Percentiles rank a stretch among this genome's conserved stretches.
phyloP scores from a whole-genome alignment of 768 basidiomycete genomes.

The Phylloporus arenicola region DNA sequence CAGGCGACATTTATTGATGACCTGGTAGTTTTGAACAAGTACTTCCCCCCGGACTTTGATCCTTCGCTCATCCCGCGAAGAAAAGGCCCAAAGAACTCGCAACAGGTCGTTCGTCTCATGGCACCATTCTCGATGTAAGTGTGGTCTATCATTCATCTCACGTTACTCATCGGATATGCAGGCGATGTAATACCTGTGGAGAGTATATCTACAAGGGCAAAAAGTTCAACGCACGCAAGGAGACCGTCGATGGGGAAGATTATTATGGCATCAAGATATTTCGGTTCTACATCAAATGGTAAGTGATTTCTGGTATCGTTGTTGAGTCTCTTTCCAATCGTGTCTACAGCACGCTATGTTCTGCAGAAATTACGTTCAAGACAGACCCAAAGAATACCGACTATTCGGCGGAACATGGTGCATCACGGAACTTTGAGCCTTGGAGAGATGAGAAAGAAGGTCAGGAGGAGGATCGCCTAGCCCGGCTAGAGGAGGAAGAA shows the following conservation, averaged over 20 bases:
- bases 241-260: constrained; percentile 95
- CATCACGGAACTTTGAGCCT: constrained; percentile 95
- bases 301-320: constrained; percentile 21
- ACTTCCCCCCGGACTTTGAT: constrained; percentile 98
- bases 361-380: constrained; percentile 98
- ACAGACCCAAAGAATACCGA: constrained; percentile 98
- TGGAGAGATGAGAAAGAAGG: constrained; percentile 82
- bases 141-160: neutral
- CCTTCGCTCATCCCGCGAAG: constrained; percentile 91
- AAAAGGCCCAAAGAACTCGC: constrained; percentile 87
- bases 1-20: constrained; percentile 2
- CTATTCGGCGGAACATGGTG: constrained; percentile 91
- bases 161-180: constrained; percentile 25
- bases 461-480: constrained; percentile 80
- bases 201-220: constrained; percentile 99
- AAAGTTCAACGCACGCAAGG: constrained; percentile 99
- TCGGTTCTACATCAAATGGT: constrained; percentile 91
- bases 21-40: constrained; percentile 81
- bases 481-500: constrained; percentile 85
- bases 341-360: constrained; percentile 74
- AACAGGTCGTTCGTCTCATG: constrained; percentile 98
- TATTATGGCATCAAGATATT: constrained; percentile 99
- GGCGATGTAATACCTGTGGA: constrained; percentile 92
- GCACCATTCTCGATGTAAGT: constrained; percentile 96
- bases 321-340: constrained; percentile 10